Evolutionary conservation across 1,139 yeast species (phyloP), one percentile per base, ranked within the genome.

Genomic region (Yamadazyma triangularis): DNA sequence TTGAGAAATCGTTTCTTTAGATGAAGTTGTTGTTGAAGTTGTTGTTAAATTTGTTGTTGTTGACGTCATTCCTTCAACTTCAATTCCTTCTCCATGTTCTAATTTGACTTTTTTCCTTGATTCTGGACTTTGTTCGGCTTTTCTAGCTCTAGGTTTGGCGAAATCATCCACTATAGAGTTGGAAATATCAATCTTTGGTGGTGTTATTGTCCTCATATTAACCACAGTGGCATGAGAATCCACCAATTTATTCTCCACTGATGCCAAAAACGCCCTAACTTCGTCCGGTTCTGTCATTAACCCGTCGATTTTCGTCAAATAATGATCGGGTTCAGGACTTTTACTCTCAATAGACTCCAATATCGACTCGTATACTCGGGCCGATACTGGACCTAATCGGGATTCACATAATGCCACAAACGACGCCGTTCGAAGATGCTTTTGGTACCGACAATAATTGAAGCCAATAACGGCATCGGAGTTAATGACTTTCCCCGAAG

Each of bases 311-410:
- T 51, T 38, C 21, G 57, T 43, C 27, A 62, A 53, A 18, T 51
- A 56, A 29, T 58, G 65, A 23, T 42, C 45, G 24, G 55, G 49
- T 18, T 56, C 62, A 8, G 80, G 76, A 5, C 81, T 64, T 28
- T 63, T 58, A 34, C 64, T 67, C 51, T 88, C 96, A 20, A 84
- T 64, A 24, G 71, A 51, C 26, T 59, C 49, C 39, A 91, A 66
- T 5, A 81, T 77, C 7, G 70, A 58, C 31, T 70, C 66, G 50
- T 83, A 91, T 6, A 93, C 70, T 30, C 67, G 60, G 0, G 94
- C 72, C 0, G 93, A 68, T 3, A 82, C 56, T 9, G 69, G 56
- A 5, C 98, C 98, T 27, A 88, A 59, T 36, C 89, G 70, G 29
- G 82, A 78, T 24, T 69, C 68, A 13, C 82, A 85, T 31, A 84